Conservation (phyloP, 2,329 filamentous ascomycete species). For the Endoconidiophora polonica region DNA sequence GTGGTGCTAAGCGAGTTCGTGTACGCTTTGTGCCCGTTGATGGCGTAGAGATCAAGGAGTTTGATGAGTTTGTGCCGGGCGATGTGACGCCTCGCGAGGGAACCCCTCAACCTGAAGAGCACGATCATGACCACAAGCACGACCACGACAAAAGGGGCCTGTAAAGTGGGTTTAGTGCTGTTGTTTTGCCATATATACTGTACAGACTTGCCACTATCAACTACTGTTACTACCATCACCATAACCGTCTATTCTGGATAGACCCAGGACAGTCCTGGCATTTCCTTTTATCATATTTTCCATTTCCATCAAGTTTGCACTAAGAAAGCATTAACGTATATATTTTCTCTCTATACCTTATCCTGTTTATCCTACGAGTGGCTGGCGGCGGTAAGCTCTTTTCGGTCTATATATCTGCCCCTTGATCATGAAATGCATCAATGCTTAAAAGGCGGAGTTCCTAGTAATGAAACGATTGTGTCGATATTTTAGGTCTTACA, state of each 20-base stretch:
- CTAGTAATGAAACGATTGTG: background rate
- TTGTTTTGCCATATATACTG: too few species aligned
- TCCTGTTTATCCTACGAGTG: too few species aligned
- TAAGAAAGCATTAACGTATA: too few species aligned
- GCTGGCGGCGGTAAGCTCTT: too few species aligned
- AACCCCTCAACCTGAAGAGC: conserved; percentile 22
- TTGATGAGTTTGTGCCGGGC: conserved; percentile 64
- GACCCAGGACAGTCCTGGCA: background rate
- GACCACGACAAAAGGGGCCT: conserved; percentile 16
- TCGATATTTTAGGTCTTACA: background rate
- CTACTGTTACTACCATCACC: background rate
- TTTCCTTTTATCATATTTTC: background rate
- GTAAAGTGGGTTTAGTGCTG: background rate
- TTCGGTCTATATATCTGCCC: background rate
- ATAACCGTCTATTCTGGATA: background rate
- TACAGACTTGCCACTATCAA: background rate
- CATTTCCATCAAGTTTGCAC: too few species aligned
- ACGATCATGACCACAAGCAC: conserved; percentile 29
- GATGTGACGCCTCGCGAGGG: conserved; percentile 44
- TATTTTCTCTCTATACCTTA: too few species aligned
- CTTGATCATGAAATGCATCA: background rate
- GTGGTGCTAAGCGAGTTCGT: conserved; percentile 68
- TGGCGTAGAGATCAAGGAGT: conserved; percentile 36
- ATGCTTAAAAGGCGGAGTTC: background rate
- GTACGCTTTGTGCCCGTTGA: conserved; percentile 68